Percentiles rank a stretch among this genome's conserved stretches.
Conservation (phyloP, 2,329 filamentous ascomycete species). For the Gyromitra esculenta region DNA sequence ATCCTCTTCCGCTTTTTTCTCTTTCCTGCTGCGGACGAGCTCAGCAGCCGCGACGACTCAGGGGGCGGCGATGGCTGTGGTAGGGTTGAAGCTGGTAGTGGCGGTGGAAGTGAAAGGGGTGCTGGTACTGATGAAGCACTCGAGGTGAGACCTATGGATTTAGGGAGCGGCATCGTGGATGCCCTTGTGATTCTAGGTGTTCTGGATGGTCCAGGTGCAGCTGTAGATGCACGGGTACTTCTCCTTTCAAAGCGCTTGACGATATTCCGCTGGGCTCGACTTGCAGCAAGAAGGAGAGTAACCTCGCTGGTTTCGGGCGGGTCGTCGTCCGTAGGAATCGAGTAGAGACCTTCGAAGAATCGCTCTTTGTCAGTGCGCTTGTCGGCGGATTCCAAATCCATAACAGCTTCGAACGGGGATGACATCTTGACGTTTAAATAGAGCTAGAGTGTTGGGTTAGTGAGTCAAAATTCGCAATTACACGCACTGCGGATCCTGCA, state of each 20-base stretch:
- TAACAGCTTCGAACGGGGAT: not conserved
- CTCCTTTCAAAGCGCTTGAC: not conserved
- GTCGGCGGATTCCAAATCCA: conserved; percentile 32
- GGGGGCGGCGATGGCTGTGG: conserved; percentile 28
- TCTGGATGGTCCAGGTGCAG: not conserved
- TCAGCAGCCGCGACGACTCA: conserved; percentile 43
- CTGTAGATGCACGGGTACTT: conserved; percentile 8
- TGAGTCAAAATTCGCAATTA: conserved; percentile 29
- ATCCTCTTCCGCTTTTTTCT: conserved; percentile 34
- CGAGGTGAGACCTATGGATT: not conserved
- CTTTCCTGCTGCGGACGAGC: not conserved
- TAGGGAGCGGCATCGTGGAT: conserved; percentile 24
- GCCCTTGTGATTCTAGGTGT: conserved; percentile 16
- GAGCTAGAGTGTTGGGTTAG: not conserved
- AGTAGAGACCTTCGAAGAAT: conserved; percentile 50
- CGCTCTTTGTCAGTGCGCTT: conserved; percentile 34
- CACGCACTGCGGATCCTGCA: not conserved
- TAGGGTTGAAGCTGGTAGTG: not conserved
- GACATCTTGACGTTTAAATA: conserved; percentile 27
- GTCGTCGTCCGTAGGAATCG: conserved; percentile 33
- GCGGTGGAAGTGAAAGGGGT: not conserved
- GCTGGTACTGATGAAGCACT: not conserved
- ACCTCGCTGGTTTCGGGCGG: conserved; percentile 32
- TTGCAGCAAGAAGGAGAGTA: conserved; percentile 35
- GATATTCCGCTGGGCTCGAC: conserved; percentile 21